A percentile compares a stretch with the other conserved stretches of the same genome.
Evolutionary conservation across 2,329 filamentous ascomycete genomes (phyloP).

Genomic region (Ophiobolus disseminans): DNA sequence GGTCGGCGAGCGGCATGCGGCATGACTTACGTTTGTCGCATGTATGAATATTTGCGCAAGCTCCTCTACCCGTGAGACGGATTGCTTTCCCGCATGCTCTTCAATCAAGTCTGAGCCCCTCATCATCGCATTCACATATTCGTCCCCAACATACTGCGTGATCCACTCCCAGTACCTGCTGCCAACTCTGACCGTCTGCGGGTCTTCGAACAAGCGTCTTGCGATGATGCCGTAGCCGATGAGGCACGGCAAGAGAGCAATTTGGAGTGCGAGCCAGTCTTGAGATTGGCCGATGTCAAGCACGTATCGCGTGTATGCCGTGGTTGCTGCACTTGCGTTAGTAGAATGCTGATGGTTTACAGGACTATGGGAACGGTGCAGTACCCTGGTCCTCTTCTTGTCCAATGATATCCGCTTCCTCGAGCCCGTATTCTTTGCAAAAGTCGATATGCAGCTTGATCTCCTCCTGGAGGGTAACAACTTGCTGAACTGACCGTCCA

Average conservation of each 20-base stretch:
- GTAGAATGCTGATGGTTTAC: constrained; percentile 4
- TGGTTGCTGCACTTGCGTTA: constrained; percentile 64
- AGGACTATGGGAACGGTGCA: background rate
- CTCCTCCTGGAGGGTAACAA: constrained; percentile 79
- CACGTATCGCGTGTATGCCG: constrained; percentile 81
- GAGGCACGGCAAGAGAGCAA: constrained; percentile 84
- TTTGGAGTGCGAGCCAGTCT: constrained; percentile 85
- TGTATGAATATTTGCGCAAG: constrained; percentile 84
- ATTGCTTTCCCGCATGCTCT: constrained; percentile 74
- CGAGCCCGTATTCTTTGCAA: constrained; percentile 80
- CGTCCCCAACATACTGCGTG: constrained; percentile 81
- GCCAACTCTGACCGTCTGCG: constrained; percentile 64
- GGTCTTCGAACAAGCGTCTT: constrained; percentile 69
- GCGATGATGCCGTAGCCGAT: constrained; percentile 89
- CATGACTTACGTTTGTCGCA: constrained; percentile 73
- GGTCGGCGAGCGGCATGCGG: background rate
- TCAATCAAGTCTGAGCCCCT: constrained; percentile 78
- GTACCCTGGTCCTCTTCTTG: constrained; percentile 77
- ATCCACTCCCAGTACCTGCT: constrained; percentile 93
- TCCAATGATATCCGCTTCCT: constrained; percentile 72
- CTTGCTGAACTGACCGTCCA: constrained; percentile 70
- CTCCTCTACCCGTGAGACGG: constrained; percentile 78
- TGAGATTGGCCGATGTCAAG: constrained; percentile 87
- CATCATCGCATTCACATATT: constrained; percentile 76
- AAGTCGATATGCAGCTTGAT: constrained; percentile 83